Evolutionary conservation across 495 filamentous ascomycete species (phyloP).

Genomic region (Penicillium subrubescens): DNA sequence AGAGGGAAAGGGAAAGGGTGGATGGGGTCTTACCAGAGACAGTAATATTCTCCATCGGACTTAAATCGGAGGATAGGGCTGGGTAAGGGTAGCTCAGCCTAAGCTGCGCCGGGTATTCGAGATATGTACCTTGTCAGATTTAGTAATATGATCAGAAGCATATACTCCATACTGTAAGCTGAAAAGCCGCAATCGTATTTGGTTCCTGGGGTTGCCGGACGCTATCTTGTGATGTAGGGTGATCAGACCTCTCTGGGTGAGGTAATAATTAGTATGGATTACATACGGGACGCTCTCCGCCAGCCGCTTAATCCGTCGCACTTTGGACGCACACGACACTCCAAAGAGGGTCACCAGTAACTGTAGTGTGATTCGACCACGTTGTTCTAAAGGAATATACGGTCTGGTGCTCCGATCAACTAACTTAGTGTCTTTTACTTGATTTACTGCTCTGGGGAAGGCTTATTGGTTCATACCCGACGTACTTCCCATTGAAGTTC

Average conservation of each 20-base stretch:
- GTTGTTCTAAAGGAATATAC: neutral
- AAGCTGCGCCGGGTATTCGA: neutral
- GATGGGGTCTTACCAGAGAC: neutral
- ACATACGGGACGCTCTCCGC: neutral
- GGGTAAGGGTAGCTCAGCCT: neutral
- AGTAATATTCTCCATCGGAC: slow-evolving; percentile 5
- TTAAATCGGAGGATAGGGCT: neutral
- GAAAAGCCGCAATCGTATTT: slow-evolving; percentile 1
- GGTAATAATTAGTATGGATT: neutral
- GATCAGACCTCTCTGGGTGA: slow-evolving; percentile 13
- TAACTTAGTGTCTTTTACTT: too few relatives aligned
- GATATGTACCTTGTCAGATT: neutral
- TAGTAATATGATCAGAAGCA: neutral
- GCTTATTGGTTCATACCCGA: too few relatives aligned
- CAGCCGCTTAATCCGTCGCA: neutral
- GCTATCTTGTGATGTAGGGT: slow-evolving; percentile 10
- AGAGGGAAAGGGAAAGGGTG: neutral
- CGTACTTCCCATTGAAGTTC: too few relatives aligned
- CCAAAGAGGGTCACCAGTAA: neutral
- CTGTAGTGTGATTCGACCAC: slow-evolving; percentile 7
- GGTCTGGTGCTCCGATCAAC: neutral
- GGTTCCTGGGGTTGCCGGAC: slow-evolving; percentile 2
- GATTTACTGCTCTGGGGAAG: too few relatives aligned
- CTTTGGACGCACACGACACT: slow-evolving; percentile 8
- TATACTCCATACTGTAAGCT: neutral